Base-by-base conservation (phyloP, 495 filamentous ascomycete species). In the Xylaria cubensis region DNA sequence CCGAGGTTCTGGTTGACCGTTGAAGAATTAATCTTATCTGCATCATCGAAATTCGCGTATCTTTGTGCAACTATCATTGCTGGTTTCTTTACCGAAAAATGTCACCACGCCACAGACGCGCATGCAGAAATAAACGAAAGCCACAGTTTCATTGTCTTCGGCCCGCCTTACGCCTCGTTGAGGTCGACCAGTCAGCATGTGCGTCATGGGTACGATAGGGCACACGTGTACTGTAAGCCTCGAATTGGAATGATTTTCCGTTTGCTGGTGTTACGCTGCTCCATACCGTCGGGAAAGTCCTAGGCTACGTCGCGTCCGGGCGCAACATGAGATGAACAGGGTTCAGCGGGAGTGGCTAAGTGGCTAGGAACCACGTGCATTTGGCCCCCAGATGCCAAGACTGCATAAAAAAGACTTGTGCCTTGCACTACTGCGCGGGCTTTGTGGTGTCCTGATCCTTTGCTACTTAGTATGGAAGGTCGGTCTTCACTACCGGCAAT, bases 361-460 rank as follows among this genome's bases (percentile, higher is more conserved):
- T 29, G 2, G 26, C 26, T 29, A 29, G 2, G 26, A 58, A 15
- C 58, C 19, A 39, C 39, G 39, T 39, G 36, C 36, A 63, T 63
- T 10, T 15, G 10, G 59, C 59, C 32, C 59, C 59, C 3, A 42
- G 12, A 39, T 26, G 59, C 59, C 36, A 63, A 63, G 32, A 6
- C 4, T 26, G 32, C 56, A 59, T 59, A 50, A 50, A 59, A 29
- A 39, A 13, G n/a, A 42, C 19, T 63, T 63, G 56, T 36, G 32
- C 56, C 56, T 36, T 39, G 55, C 56, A 59, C 56, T 59, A 58
- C 55, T 58, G 26, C 50, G 50, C 21, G 13, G 50, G 10, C 50
- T 53, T 53, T 53, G 50, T 1, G 7, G 21, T 53, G 50, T 26
- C 21, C n/a, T 53, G 50, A 24, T 53, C 8, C n/a, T 29, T 29